These are phyloP conservation scores for Chaetomium tenue DNA, from an alignment of 495 filamentous ascomycete genomes.

Conservation along the genomic window DNA sequence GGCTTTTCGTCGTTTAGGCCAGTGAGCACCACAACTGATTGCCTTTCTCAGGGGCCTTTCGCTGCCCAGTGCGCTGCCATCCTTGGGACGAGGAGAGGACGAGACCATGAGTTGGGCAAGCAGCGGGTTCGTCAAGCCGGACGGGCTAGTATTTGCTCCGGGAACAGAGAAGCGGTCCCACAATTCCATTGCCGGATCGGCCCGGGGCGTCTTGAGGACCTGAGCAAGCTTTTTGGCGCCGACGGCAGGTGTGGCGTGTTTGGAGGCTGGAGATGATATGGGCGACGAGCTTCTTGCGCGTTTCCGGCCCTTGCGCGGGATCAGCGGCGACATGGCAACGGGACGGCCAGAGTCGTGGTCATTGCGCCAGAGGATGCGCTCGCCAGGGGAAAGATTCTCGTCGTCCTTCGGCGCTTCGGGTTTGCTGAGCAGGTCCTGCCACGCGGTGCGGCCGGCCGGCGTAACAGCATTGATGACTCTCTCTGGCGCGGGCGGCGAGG, in stretches of 20 bases:
- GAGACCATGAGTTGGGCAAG: constrained; percentile 64
- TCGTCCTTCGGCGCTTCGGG: constrained; percentile 48
- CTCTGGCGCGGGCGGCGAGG: not conserved
- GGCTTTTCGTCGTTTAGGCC: constrained; percentile 59
- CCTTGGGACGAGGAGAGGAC: constrained; percentile 63
- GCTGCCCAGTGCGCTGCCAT: constrained; percentile 44
- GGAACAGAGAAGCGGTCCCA: constrained; percentile 71
- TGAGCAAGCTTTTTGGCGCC: constrained; percentile 54
- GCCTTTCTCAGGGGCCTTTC: constrained; percentile 61
- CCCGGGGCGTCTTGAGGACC: constrained; percentile 69
- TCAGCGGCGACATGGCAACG: constrained; percentile 49
- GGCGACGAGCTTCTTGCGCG: constrained; percentile 80
- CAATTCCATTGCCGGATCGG: constrained; percentile 80
- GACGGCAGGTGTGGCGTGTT: constrained; percentile 34
- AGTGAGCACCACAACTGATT: constrained; percentile 70
- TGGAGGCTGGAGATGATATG: constrained; percentile 59
- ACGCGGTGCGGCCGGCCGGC: constrained; percentile 68
- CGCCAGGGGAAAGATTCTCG: constrained; percentile 45
- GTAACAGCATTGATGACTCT: constrained; percentile 61
- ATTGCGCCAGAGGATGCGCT: constrained; percentile 44
- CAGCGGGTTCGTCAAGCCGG: constrained; percentile 46
- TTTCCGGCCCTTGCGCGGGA: constrained; percentile 58
- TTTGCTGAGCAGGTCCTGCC: constrained; percentile 78
- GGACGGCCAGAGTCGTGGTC: constrained; percentile 35
- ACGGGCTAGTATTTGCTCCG: constrained; percentile 36